These are phyloP conservation scores for Alternaria conjuncta DNA, from an alignment of 2,329 filamentous ascomycete genomes.

Conservation along the genomic window DNA sequence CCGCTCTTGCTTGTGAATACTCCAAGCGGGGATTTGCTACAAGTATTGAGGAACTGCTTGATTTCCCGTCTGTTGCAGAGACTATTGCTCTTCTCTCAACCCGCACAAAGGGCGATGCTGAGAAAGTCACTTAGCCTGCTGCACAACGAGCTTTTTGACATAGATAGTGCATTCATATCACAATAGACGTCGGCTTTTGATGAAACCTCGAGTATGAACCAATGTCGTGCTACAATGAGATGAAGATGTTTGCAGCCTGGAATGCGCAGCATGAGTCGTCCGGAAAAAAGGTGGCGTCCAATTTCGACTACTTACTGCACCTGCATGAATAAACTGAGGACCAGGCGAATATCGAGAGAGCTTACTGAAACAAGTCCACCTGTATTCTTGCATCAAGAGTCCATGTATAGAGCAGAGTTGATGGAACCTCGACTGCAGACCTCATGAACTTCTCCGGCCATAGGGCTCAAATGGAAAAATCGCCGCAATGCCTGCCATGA, in stretches of 20 bases:
- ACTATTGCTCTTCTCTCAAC: background rate
- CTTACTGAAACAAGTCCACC: background rate
- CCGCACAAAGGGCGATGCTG: background rate
- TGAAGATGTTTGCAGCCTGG: background rate
- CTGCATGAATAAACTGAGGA: background rate
- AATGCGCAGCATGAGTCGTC: background rate
- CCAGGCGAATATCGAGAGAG: background rate
- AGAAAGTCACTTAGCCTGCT: background rate
- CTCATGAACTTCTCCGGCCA: constrained; percentile 60
- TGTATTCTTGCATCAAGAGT: background rate
- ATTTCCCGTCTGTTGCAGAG: background rate
- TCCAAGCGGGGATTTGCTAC: background rate
- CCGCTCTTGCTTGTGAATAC: background rate
- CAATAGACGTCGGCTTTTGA: background rate
- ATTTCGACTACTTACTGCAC: background rate
- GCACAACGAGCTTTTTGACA: background rate
- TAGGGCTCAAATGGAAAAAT: constrained; percentile 73
- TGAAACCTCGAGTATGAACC: background rate
- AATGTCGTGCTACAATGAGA: background rate
- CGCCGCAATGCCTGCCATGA: constrained; percentile 64
- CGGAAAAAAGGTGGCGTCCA: background rate
- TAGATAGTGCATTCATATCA: background rate
- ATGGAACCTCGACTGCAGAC: no score
- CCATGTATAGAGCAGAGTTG: background rate
- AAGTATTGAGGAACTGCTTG: background rate